Evolutionary conservation across 1,139 yeast genomes (phyloP).

Genomic region (Candida sp.): DNA sequence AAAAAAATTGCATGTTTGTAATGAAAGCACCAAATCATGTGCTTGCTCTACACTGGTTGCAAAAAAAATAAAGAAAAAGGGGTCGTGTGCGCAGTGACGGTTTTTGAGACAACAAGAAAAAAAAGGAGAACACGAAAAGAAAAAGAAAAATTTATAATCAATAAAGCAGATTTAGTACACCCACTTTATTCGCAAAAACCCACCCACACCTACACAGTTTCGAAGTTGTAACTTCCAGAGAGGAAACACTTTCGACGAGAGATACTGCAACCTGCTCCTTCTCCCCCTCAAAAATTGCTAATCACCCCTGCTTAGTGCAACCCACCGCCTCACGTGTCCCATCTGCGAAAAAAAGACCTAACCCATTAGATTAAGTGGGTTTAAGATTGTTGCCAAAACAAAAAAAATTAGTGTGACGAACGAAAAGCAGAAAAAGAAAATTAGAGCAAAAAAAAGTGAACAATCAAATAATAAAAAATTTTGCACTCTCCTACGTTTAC

Average conservation of each 20-base stretch:
- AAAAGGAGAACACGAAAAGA: background rate
- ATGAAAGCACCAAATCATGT: background rate
- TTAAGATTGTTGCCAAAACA: background rate
- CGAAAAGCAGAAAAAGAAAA: background rate
- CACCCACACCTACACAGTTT: background rate
- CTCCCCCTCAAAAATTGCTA: background rate
- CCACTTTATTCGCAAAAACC: background rate
- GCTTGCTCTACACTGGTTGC: background rate
- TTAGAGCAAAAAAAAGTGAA: background rate
- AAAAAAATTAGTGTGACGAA: background rate
- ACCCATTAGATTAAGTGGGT: background rate
- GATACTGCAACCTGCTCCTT: background rate
- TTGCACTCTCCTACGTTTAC: background rate
- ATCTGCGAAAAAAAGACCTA: too few species aligned
- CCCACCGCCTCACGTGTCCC: background rate
- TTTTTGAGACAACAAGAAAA: background rate
- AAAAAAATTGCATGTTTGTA: background rate
- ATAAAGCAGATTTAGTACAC: background rate
- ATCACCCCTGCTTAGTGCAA: background rate
- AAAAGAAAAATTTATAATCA: background rate
- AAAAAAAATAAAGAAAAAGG: background rate
- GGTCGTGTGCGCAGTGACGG: background rate
- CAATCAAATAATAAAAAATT: background rate
- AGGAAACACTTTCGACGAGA: background rate
- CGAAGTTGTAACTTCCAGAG: background rate